Percentiles rank a stretch among this genome's conserved stretches.
Evolutionary conservation across 805 yeast genomes (phyloP).

Genomic region (Candida maris): DNA sequence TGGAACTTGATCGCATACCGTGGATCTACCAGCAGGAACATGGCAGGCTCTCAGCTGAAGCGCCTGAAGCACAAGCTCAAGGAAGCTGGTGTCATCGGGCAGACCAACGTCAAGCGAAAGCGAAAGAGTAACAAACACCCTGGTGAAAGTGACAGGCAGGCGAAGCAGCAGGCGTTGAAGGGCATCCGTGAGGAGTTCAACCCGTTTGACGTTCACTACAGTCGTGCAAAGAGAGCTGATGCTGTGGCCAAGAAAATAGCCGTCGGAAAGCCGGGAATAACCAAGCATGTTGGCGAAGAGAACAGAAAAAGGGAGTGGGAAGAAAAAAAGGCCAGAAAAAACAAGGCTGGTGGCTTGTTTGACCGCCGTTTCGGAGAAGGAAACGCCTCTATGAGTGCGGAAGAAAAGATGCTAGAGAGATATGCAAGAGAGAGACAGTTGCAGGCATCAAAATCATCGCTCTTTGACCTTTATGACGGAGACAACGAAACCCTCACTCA

Average conservation of each 20-base stretch:
- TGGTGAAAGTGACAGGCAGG: constrained; percentile 67
- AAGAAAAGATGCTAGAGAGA: constrained; percentile 93
- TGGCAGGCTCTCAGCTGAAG: constrained; percentile 83
- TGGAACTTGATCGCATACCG: too few relatives aligned
- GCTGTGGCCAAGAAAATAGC: constrained; percentile 45
- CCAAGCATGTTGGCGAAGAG: constrained; percentile 67
- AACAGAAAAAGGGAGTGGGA: constrained; percentile 60
- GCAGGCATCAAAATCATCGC: constrained; percentile 49
- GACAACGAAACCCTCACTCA: constrained; percentile 68
- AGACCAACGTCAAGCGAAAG: constrained; percentile 62
- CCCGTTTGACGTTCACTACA: constrained; percentile 79
- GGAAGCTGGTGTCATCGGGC: constrained; percentile 82
- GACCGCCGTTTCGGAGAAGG: constrained; percentile 94
- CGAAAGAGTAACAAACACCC: constrained; percentile 51
- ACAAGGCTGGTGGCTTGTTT: constrained; percentile 70
- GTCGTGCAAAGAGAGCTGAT: constrained; percentile 57
- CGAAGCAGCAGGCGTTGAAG: constrained; percentile 50
- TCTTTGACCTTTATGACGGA: constrained; percentile 70
- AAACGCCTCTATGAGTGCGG: constrained; percentile 65
- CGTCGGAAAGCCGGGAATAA: constrained; percentile 65
- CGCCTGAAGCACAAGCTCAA: constrained; percentile 73
- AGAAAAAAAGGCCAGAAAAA: constrained; percentile 55
- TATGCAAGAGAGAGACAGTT: constrained; percentile 84
- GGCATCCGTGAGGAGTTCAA: constrained; percentile 80
- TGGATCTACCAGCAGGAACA: too few relatives aligned